Evolutionary conservation across 1,139 yeast genomes (phyloP), one percentile per base, ranked within the genome.

Genomic region (Yamadazyma dendronema): DNA sequence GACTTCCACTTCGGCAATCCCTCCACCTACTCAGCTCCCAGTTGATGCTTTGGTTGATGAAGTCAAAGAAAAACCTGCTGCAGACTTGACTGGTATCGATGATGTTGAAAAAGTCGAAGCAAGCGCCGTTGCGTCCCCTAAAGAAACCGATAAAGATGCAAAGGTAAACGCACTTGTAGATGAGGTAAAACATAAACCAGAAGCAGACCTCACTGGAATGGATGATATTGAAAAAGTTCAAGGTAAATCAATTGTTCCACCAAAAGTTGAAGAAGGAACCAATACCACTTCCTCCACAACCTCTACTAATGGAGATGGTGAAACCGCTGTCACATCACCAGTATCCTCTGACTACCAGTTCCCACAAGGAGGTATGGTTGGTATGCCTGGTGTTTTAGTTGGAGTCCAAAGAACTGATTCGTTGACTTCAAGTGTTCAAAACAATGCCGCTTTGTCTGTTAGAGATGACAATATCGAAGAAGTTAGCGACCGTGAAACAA

Each of bases 361-460:
- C 71, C 65, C 81, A 56, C 62, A 78, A 81, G 74, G 74, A 16
- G 70, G 74, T 10, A 52, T 70, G 61, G 70, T 65, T 4, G 74
- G 74, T 1, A 66, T 71, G 70, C 76, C 77, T 2, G 74, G 75
- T 7, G 74, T 63, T 3, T 57, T 68, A 35, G 68, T 65, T 17
- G 74, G 74, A 3, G 73, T 71, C 6, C 75, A 67, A 50, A 59
- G 77, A 47, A 85, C 95, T 2, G 89, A 83, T 44, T 86, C 96
- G 0, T 77, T 85, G 36, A 84, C 96, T 0, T 88, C 96, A 0
- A 86, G 96, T 38, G 95, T 89, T 14, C 94, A 86, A 52, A 89
- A 89, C 61, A 89, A 90, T 56, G 89, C 97, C 2, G 90, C 97
- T 0, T 77, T 81, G 59, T 86, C 96, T 17, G 95, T 85, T 8